phyloP scores from a whole-genome alignment of 148 eudicot genomes.

The Vaccinium corymbosum region DNA sequence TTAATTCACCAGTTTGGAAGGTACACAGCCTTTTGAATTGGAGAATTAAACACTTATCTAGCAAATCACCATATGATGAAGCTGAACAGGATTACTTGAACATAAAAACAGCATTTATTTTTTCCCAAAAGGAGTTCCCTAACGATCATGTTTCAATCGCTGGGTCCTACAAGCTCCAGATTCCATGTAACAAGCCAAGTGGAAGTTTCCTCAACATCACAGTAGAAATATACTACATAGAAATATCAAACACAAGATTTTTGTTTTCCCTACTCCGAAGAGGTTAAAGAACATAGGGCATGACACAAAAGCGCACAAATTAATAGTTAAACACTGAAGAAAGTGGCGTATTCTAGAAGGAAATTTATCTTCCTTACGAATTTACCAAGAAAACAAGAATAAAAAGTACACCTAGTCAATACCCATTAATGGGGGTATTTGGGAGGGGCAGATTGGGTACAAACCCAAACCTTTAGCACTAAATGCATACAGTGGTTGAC shows the following conservation, averaged over 20 bases:
- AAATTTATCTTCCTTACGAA: not conserved
- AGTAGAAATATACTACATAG: not conserved
- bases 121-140: not conserved
- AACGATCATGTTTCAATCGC: not conserved
- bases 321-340: not conserved
- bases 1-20: not conserved
- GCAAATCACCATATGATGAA: not conserved
- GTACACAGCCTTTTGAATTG: not conserved
- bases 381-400: not conserved
- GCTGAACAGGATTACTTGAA: not conserved
- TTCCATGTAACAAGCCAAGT: not conserved
- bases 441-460: not conserved
- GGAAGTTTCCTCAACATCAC: not conserved
- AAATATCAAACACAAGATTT: not conserved
- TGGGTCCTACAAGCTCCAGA: not conserved
- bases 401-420: not conserved
- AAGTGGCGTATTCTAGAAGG: not conserved
- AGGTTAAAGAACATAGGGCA: not conserved
- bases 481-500: not conserved
- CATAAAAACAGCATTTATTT: not conserved
- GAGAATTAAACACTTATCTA: not conserved
- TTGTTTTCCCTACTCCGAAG: not conserved
- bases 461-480: not conserved
- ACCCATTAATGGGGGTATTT: not conserved
- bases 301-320: not conserved